phyloP scores from a whole-genome alignment of 306 rosid genomes.

The Delonix regia region DNA sequence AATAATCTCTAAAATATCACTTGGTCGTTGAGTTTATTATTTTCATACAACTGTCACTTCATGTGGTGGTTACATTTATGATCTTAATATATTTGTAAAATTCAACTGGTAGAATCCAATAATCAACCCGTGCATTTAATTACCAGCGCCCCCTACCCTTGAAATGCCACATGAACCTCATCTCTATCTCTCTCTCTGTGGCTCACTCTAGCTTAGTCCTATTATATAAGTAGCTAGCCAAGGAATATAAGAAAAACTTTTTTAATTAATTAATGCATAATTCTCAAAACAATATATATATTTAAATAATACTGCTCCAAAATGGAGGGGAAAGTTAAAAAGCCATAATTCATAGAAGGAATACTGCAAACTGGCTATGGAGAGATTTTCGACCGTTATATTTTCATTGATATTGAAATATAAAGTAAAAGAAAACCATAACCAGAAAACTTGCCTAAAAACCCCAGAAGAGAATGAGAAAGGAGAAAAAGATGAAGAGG shows the following conservation, averaged over 20 bases:
- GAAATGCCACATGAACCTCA: not conserved
- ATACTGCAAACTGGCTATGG: too few relatives aligned
- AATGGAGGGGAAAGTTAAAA: not conserved
- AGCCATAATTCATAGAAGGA: not conserved
- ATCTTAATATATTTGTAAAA: not conserved
- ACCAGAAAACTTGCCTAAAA: not conserved
- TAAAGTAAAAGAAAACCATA: not conserved
- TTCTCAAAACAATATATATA: too few relatives aligned
- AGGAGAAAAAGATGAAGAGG: not conserved
- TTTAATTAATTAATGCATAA: too few relatives aligned
- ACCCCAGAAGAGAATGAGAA: not conserved
- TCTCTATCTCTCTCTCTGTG: not conserved
- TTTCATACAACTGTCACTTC: not conserved
- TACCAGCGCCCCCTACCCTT: not conserved
- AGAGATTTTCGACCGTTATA: not conserved
- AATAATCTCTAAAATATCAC: not conserved
- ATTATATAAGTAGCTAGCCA: too few relatives aligned
- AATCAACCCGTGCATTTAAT: too few relatives aligned
- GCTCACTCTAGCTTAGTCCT: too few relatives aligned
- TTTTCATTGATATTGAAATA: not conserved
- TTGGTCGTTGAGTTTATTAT: not conserved
- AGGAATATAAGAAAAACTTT: too few relatives aligned
- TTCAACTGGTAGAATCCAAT: not conserved
- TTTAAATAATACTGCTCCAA: not conserved
- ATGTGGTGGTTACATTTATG: not conserved